Evolutionary conservation across 1,139 yeast genomes (phyloP).

Genomic region (Geotrichum carabidarum): DNA sequence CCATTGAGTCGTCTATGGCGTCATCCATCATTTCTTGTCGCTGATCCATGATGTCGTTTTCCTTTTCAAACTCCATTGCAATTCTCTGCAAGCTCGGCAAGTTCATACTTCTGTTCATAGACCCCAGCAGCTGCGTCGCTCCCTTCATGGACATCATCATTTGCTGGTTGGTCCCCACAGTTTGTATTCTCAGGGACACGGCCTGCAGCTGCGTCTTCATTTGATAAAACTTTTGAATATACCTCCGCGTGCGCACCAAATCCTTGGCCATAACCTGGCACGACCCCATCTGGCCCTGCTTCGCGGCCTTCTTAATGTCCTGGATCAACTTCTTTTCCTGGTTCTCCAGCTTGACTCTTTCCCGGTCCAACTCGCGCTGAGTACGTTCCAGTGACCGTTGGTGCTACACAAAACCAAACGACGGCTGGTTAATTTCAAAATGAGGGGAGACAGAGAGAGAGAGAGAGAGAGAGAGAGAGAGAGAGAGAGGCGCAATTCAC

Average conservation of each 20-base stretch:
- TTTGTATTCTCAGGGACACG: conserved; percentile 80
- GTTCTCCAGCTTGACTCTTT: conserved; percentile 72
- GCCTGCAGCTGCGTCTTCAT: conserved; percentile 97
- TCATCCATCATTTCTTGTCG: conserved; percentile 98
- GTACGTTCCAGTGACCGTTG: conserved; percentile 93
- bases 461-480: too few relatives aligned
- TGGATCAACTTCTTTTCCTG: conserved; percentile 84
- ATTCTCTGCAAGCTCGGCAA: conserved; percentile 82
- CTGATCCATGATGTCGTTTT: conserved; percentile 95
- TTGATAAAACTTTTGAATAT: conserved; percentile 79
- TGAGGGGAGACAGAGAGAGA: not conserved
- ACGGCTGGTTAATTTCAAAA: not conserved
- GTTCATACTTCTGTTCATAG: conserved; percentile 88
- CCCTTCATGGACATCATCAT: conserved; percentile 95
- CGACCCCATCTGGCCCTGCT: conserved; percentile 79
- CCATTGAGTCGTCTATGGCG: conserved; percentile 93
- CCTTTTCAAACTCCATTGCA: conserved; percentile 91
- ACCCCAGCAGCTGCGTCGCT: conserved; percentile 75
- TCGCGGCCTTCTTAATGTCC: conserved; percentile 89
- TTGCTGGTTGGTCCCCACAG: conserved; percentile 89
- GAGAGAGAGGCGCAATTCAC: not conserved
- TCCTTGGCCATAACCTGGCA: conserved; percentile 95
- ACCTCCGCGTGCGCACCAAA: conserved; percentile 73
- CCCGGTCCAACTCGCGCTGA: conserved; percentile 86
- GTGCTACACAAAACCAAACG: conserved; percentile 43